These are phyloP conservation scores for Lichtheimia corymbifera DNA, from an alignment of 371 early-diverging fungal genomes.

Conservation along the genomic window DNA sequence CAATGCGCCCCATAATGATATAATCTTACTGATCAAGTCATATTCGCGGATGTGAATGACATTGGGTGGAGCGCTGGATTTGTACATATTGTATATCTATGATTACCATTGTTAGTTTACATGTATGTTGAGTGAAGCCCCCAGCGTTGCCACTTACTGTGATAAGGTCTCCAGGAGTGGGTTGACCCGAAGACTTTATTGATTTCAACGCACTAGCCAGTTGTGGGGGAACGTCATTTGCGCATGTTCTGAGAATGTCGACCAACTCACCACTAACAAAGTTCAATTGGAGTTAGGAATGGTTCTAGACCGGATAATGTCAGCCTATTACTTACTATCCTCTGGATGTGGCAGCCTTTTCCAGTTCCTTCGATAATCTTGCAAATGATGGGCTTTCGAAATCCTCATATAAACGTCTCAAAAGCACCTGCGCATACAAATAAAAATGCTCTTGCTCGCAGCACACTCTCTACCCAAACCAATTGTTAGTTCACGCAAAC, in stretches of 20 bases:
- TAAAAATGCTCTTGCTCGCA: conserved; percentile 73
- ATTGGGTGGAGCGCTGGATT: conserved; percentile 44
- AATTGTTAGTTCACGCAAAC: neutral
- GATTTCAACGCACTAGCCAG: conserved; percentile 58
- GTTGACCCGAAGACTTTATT: conserved; percentile 52
- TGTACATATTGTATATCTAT: conserved; percentile 51
- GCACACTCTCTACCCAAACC: conserved; percentile 51
- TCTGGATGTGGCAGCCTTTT: conserved; percentile 44
- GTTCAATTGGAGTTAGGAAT: too few species aligned
- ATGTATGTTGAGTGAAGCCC: neutral
- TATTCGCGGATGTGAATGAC: conserved; percentile 56
- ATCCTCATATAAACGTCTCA: conserved; percentile 52
- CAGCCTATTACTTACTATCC: conserved; percentile 31
- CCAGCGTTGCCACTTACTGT: conserved; percentile 27
- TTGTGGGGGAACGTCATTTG: conserved; percentile 45
- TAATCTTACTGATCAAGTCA: conserved; percentile 52
- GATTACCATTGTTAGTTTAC: neutral
- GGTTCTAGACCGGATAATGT: too few species aligned
- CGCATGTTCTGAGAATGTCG: conserved; percentile 48
- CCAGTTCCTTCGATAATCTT: conserved; percentile 64
- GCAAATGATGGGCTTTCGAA: conserved; percentile 52
- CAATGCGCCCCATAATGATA: too few species aligned
- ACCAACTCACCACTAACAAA: conserved; percentile 51
- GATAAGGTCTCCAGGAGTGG: conserved; percentile 69
- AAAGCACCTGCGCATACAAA: conserved; percentile 61